Evolutionary conservation across 2,329 filamentous ascomycete species (phyloP), one percentile per base, ranked within the genome.

Genomic region (Alternaria panax): DNA sequence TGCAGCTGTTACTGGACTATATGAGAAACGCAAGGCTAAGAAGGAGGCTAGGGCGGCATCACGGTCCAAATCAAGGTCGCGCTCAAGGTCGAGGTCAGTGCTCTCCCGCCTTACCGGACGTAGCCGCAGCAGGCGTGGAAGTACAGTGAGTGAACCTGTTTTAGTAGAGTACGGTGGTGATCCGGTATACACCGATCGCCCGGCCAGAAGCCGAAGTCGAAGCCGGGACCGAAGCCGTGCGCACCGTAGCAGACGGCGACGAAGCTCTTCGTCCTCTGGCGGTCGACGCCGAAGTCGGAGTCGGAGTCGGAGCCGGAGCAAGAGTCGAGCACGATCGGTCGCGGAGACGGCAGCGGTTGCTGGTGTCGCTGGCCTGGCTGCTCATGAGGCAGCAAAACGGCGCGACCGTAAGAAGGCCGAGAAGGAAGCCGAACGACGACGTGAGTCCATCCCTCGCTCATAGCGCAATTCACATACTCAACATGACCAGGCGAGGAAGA

Each of bases 141-240:
- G 74, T 73, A 72, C 82, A 69, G 75, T 79, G 63, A 81, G 79
- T 78, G 79, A 83, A 70, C 78, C 80, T 70, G 82, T 80, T 60
- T 77, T 89, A 75, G 87, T 89, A 78, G 87, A 88, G 73, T 89
- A 90, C 74, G 87, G 87, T 64, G 82, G 84, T 71, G 84, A 86
- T 70, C 87, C 87, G 7, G 85, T 89, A 54, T 83, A 86, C 66
- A 83, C 85, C 67, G 85, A 85, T 60, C 80, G 79, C 52, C 78
- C 82, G 61, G 68, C 70, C 36, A 71, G 74, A 46, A 71, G 69
- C 53, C 69, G 64, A 30, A 58, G 56, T 38, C 56, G 51, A 14
- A 59, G 51, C 52, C 57, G 52, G 2, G 38, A 51, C 27, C 40
- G 73, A 41, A 71, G 68, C 54, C 69, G 67, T 32, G 61, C 67